Evolutionary conservation across 495 filamentous ascomycete genomes (phyloP).

Genomic region (Penicillium salamii): DNA sequence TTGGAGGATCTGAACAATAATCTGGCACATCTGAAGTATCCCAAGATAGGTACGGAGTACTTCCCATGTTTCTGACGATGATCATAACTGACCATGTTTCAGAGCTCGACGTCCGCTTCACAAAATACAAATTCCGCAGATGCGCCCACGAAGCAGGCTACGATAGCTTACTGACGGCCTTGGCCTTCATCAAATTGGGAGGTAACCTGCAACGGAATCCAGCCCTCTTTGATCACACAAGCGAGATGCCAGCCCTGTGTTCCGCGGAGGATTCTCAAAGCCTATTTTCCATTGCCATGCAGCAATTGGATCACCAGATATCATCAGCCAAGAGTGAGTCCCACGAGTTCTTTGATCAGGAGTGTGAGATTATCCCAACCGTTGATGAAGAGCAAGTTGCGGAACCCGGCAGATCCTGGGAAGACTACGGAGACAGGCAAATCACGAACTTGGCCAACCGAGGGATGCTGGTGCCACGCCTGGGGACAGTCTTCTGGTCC

Average conservation of each 20-base stretch:
- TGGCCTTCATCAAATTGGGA: constrained; percentile 61
- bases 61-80: background rate
- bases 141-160: constrained; percentile 67
- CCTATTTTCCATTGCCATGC: background rate
- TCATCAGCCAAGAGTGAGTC: background rate
- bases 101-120: constrained; percentile 38
- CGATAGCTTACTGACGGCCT: constrained; percentile 68
- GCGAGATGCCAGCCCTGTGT: background rate
- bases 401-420: background rate
- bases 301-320: background rate
- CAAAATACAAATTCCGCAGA: constrained; percentile 44
- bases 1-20: constrained; percentile 48
- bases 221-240: background rate
- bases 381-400: background rate
- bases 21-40: constrained; percentile 34
- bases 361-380: background rate
- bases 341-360: constrained; percentile 3
- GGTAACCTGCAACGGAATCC: constrained; percentile 40
- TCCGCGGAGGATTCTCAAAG: background rate
- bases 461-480: constrained; percentile 46
- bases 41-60: constrained; percentile 46
- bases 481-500: constrained; percentile 56
- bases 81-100: background rate
- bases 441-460: constrained; percentile 7
- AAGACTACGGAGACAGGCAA: constrained; percentile 1